Base-by-base conservation (phyloP, 2,329 filamentous ascomycete genomes). In the Sporothrix protearum region DNA sequence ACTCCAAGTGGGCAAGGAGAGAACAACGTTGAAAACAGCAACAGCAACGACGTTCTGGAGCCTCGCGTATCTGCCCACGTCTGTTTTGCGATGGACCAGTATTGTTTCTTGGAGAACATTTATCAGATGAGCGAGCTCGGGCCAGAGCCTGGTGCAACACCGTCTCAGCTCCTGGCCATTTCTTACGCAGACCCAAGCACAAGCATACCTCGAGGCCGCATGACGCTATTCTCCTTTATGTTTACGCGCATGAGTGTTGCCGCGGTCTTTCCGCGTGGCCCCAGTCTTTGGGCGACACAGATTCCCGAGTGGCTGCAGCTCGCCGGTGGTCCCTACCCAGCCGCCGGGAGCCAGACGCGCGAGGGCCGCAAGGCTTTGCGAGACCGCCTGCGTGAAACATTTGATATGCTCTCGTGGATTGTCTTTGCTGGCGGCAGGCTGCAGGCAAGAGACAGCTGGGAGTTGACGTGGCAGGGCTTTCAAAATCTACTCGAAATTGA, bases 401-500 rank as follows among this genome's bases (percentile, higher is more conserved):
- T 69, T 28, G 71, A 71, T 36, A 36, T 42, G 19, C 57, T 71
- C n/a, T 63, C 39, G 14, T 69, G 66, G 66, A 22, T 45, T 8
- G 66, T 71, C 7, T 68, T 57, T 28, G 47, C 33, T 4, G 71
- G 71, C 36, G 42, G 39, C 10, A 33, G n/a, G n/a, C 53, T 71
- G 22, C 36, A 63, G 14, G n/a, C 19, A 4, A 47, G n/a, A 7
- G 68, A 61, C 39, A 36, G 39, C 39, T 72, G 71, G 71, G 71
- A 72, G 39, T 74, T 77, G 39, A 74, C 73, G 9, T 36, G 19
- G 33, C 53, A 69, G 55, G 74, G 74, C 3, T 59, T 73, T 22
- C 14, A 28, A 2, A 28, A 71, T 22, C 64, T 75, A 16, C n/a
- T 74, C 42, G 45, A 39, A 1, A 22, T 74, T 4, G 71, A 71